phyloP scores from a whole-genome alignment of 768 basidiomycete genomes.

The Mycena galericulata region DNA sequence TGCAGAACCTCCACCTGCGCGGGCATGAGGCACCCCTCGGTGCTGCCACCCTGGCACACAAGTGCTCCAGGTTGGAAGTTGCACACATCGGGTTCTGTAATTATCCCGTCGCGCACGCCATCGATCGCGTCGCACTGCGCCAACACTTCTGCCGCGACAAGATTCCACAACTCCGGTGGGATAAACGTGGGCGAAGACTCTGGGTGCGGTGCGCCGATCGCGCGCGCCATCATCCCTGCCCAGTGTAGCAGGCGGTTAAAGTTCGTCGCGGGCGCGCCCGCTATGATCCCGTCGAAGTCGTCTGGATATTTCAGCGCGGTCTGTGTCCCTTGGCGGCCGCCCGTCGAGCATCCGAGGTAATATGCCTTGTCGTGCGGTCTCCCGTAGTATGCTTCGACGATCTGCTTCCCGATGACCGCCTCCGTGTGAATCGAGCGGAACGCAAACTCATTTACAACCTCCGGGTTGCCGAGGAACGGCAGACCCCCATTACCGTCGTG shows the following conservation, averaged over 20 bases:
- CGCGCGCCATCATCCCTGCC: conserved; percentile 3
- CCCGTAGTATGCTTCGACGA: conserved; percentile 40
- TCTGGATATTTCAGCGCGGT: conserved; percentile 38
- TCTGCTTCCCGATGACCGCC: conserved; percentile 38
- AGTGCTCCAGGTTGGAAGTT: conserved; percentile 35
- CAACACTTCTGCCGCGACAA: conserved; percentile 27
- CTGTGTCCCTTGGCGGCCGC: conserved; percentile 42
- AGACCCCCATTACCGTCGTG: conserved; percentile 37
- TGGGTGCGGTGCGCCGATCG: conserved; percentile 14
- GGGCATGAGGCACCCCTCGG: conserved; percentile 31
- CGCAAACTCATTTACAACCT: conserved; percentile 42
- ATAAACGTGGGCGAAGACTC: conserved; percentile 24
- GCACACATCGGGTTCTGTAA: conserved; percentile 32
- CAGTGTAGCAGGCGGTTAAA: conserved; percentile 25
- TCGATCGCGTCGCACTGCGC: conserved; percentile 30
- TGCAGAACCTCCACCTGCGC: conserved; percentile 38
- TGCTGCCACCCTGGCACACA: conserved; percentile 16
- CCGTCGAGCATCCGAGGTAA: conserved; percentile 43
- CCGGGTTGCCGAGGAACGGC: conserved; percentile 35
- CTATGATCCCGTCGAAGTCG: conserved; percentile 44
- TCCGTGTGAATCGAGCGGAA: conserved; percentile 39
- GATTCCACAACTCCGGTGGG: conserved; percentile 29
- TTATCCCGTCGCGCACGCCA: conserved; percentile 31
- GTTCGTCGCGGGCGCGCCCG: conserved; percentile 40
- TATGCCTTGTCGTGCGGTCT: conserved; percentile 36